These are phyloP conservation scores for Epichloe amarillans DNA, from an alignment of 2,329 filamentous ascomycete species.

Conservation along the genomic window DNA sequence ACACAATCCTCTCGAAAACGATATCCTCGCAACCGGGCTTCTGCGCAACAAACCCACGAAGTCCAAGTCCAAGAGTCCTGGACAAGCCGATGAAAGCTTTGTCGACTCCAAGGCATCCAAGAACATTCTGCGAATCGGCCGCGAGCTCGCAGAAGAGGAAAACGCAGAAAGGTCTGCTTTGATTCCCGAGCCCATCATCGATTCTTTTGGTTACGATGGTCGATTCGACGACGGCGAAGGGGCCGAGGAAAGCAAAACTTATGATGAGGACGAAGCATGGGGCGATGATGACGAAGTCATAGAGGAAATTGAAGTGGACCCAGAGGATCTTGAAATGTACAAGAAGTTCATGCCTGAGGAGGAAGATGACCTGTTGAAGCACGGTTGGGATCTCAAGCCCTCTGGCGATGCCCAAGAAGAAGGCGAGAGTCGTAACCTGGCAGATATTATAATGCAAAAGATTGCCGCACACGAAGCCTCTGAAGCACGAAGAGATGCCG, in stretches of 20 bases:
- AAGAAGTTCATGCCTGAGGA: conserved; percentile 73
- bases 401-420: conserved; percentile 32
- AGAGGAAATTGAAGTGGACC: conserved; percentile 69
- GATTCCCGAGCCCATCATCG: conserved; percentile 26
- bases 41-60: conserved; percentile 65
- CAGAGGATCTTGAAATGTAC: conserved; percentile 79
- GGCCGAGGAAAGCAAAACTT: conserved; percentile 27
- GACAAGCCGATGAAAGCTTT: conserved; percentile 53
- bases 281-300: conserved; percentile 64
- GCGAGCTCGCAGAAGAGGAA: conserved; percentile 78
- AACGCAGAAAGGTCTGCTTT: conserved; percentile 20
- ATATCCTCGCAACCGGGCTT: conserved; percentile 58
- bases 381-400: conserved; percentile 40
- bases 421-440: conserved; percentile 59
- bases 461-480: conserved; percentile 82
- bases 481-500: conserved; percentile 32
- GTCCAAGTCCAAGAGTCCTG: conserved; percentile 49
- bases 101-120: conserved; percentile 80
- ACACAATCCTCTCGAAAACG: conserved; percentile 86
- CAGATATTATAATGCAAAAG: conserved; percentile 85
- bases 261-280: conserved; percentile 55
- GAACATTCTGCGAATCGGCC: conserved; percentile 80
- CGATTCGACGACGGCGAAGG: conserved; percentile 49
- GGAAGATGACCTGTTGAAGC: conserved; percentile 59
- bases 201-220: conserved; percentile 67